Base-by-base conservation (phyloP, 2,329 filamentous ascomycete species). In the Aspergillus udagawae region DNA sequence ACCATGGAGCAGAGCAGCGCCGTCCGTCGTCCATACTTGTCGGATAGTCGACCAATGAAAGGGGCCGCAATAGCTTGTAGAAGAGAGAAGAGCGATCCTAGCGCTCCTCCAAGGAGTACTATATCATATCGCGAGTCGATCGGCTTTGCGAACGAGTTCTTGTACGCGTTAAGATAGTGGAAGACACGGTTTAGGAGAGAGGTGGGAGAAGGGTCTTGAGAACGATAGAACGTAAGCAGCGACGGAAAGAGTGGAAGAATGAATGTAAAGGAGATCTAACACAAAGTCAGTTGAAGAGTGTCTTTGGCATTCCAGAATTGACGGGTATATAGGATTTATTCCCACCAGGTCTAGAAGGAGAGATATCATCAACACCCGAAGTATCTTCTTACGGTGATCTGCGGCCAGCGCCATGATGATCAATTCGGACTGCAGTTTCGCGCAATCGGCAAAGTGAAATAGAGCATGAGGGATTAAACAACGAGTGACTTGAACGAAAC, bases 41-140 rank as follows among this genome's bases (percentile, higher is more conserved):
- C 94, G 27, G 92, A 96, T 12, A 97, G 83, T 1, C 80, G 85
- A 54, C 94, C 94, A 58, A 99, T 97, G 50, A 97, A 78, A 10
- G 94, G 94, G 1, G 92, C 96, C 0, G 93, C 92, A 57, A 97
- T 79, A 52, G 94, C 93, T 73, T 99, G 94, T 49, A 97, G 86
- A 49, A 97, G 82, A 12, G 89, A 93, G 80, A 99, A 99, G 21
- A 99, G 80, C 55, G 92, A 97, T 62, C 94, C 94, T 27, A 99
- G 81, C 23, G 93, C 94, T 50, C 94, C 94, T 54, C 94, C 94
- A 5, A 99, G 85, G 47, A 99, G 83, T 27, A 99, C 92, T 65
- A 97, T 96, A 72, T 99, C 94, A 80, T 99, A 96, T 78, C 91
- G 87, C 56, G 92, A 92, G 70, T 96, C 93, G 74, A 99, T 97